Evolutionary conservation across 495 filamentous ascomycete species (phyloP), one percentile per base, ranked within the genome.

Genomic region (Penicillium roqueforti): DNA sequence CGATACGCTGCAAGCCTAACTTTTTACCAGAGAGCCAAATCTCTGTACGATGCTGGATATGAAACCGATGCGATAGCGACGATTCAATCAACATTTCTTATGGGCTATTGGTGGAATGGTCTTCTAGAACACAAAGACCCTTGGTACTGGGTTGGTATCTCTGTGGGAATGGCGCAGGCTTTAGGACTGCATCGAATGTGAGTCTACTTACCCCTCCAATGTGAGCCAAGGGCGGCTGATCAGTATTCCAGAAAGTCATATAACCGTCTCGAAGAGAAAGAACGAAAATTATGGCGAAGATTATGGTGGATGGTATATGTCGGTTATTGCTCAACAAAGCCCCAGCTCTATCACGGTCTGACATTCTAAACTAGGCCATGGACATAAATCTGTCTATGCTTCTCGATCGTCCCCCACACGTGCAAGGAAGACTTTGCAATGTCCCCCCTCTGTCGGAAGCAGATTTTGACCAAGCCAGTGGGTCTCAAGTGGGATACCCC

Each of bases 81-180:
- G 0, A 53, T 66, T 14, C 63, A 66, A 46, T 55, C 55, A 0
- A 55, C 58, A 4, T 63, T 50, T 16, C 55, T 55, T 13, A 51
- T 66, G 23, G 53, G 54, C 9, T 46, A 58, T 46, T 66, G 63
- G 63, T 66, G 63, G 63, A 59, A 50, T 40, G 53, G 47, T 28
- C 52, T 58, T 4, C 52, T 59, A 13, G 56, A 65, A 18, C 59
- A 54, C 10, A 60, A 65, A 36, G 62, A 65, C 38, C 37, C 56
- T 36, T 65, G 62, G 62, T 60, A 65, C 37, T 65, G 62, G 62
- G 18, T 54, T 36, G 59, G 62, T 13, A 54, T 65, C 0, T 49
- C 53, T 1, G 49, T 47, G 10, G 46, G 57, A 18, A 55, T 62
- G 45, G 62, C 62, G 23, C 62, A 58, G 38, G 56, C 62, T 10